A percentile compares a stretch with the other conserved stretches of the same genome.
These are phyloP conservation scores for Plectranthus barbatus DNA, from an alignment of 257 asterid genomes.

Conservation along the genomic window DNA sequence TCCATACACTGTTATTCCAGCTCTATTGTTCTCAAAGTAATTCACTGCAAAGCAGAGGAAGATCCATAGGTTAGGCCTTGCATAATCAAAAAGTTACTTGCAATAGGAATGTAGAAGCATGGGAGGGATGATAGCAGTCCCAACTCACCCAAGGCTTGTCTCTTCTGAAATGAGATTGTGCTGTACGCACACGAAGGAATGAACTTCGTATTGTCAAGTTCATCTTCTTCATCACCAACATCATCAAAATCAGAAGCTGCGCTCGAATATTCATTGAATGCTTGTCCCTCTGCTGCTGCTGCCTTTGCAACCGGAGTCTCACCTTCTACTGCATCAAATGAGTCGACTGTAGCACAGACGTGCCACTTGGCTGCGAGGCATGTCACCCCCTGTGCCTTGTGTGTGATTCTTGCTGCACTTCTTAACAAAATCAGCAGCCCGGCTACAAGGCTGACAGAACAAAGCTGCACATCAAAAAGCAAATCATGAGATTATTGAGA, in stretches of 20 bases:
- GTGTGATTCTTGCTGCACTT: slow-evolving; percentile 86
- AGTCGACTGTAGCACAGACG: slow-evolving; percentile 77
- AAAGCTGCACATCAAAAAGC: slow-evolving; percentile 44
- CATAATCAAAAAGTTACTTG: too few relatives aligned
- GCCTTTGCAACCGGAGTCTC: slow-evolving; percentile 46
- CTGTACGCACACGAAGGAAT: slow-evolving; percentile 57
- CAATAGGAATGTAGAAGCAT: neutral
- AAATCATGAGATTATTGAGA: neutral
- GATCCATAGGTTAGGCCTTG: neutral
- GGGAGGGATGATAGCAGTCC: neutral
- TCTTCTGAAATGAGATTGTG: slow-evolving; percentile 86
- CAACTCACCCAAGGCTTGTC: slow-evolving; percentile 82
- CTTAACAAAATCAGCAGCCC: slow-evolving; percentile 75
- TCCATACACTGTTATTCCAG: slow-evolving; percentile 84
- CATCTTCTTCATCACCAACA: slow-evolving; percentile 92
- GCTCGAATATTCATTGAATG: slow-evolving; percentile 8
- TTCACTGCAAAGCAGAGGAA: slow-evolving; percentile 36
- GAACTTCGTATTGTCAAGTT: slow-evolving; percentile 61
- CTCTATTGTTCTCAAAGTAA: slow-evolving; percentile 79
- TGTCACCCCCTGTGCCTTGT: slow-evolving; percentile 79
- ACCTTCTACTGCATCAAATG: slow-evolving; percentile 44
- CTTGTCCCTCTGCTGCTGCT: slow-evolving; percentile 10
- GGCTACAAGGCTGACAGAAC: slow-evolving; percentile 84
- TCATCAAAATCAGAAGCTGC: slow-evolving; percentile 60
- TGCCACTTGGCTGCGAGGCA: slow-evolving; percentile 98